These are phyloP conservation scores for Leccinum huronense DNA, from an alignment of 1,284 basidiomycete genomes.

Conservation along the genomic window DNA sequence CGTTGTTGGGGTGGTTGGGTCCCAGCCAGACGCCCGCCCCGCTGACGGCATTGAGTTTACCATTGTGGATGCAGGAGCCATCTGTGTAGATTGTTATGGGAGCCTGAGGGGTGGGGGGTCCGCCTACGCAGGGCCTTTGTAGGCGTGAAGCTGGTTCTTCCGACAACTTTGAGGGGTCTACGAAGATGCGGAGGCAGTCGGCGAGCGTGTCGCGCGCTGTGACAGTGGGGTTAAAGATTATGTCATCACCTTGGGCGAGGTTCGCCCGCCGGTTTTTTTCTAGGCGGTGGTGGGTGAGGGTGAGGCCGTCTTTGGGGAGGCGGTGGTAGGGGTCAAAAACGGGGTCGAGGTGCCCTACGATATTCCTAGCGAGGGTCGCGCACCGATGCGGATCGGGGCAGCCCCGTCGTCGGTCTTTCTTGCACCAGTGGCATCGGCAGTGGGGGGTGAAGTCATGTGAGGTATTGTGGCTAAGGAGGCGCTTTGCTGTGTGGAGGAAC, in stretches of 20 bases:
- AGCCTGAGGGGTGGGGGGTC: too few relatives aligned
- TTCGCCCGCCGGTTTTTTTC: neutral
- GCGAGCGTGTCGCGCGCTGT: neutral
- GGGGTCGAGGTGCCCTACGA: neutral
- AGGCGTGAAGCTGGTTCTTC: neutral
- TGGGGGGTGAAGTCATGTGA: too few relatives aligned
- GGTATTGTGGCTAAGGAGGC: too few relatives aligned
- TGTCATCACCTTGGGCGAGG: neutral
- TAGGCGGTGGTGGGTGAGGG: neutral
- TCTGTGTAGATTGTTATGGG: neutral
- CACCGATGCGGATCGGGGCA: neutral
- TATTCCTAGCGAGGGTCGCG: neutral
- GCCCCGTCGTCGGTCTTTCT: neutral
- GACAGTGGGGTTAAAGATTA: neutral
- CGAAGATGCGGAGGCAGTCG: neutral
- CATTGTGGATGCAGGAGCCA: neutral
- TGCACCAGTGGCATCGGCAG: neutral
- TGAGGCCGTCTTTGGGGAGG: neutral
- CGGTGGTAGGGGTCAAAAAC: neutral
- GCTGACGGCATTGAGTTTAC: neutral
- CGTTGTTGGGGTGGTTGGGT: too few relatives aligned
- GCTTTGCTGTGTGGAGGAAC: too few relatives aligned
- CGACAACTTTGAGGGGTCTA: neutral
- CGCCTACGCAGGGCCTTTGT: too few relatives aligned
- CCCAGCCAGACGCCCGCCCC: neutral